phyloP scores from a whole-genome alignment of 257 asterid species.

The Capsicum chinense region DNA sequence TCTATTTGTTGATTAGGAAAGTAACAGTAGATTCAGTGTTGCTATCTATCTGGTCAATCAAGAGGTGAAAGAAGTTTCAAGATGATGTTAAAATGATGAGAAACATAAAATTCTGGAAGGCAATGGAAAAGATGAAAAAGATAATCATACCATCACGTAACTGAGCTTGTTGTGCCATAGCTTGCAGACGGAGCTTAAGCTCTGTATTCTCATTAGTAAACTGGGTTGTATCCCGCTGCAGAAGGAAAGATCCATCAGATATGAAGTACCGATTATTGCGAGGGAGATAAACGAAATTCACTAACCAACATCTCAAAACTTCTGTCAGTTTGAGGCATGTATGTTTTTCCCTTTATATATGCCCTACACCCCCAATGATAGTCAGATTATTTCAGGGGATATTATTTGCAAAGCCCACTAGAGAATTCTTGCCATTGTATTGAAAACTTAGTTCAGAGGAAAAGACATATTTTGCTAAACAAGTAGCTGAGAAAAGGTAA shows the following conservation, averaged over 20 bases:
- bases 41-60: background rate
- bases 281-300: background rate
- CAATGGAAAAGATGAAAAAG: background rate
- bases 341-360: background rate
- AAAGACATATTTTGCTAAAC: background rate
- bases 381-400: background rate
- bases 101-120: constrained; percentile 19
- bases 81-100: background rate
- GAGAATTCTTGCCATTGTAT: background rate
- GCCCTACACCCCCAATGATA: background rate
- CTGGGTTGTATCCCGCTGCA: constrained; percentile 91
- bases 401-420: background rate
- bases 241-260: constrained; percentile 32
- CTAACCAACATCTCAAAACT: background rate
- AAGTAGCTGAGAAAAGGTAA: constrained; percentile 16
- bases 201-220: constrained; percentile 84
- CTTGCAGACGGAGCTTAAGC: constrained; percentile 92
- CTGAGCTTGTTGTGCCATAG: constrained; percentile 99
- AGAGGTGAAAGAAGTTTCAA: background rate
- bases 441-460: constrained; percentile 10
- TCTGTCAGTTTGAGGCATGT: background rate
- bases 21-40: background rate
- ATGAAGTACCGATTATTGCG: background rate
- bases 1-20: constrained; percentile 9
- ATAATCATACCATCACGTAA: constrained; percentile 75